Base-by-base conservation (phyloP, 1,284 basidiomycete species). In the Waitea zeae region DNA sequence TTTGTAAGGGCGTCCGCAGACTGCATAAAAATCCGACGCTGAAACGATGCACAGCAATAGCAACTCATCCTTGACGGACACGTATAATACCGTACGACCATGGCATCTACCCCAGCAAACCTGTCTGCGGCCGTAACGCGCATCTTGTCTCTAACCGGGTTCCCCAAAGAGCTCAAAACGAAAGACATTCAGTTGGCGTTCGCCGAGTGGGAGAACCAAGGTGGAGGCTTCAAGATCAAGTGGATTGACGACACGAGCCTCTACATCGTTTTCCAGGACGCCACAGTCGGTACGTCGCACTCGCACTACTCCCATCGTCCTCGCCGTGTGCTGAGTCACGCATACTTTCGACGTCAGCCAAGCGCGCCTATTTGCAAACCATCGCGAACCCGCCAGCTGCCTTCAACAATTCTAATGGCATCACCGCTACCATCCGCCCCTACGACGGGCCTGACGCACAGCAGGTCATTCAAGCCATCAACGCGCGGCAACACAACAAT, bases 171-270 rank as follows among this genome's bases (percentile, higher is more conserved):
- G 54, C 71, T 99, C 51, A 98, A 97, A 63, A 99, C 93, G 18
- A 81, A 88, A 51, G 93, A 99, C 56, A 82, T 99, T 35, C 89
- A 96, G 50, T 55, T 68, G 35, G 80, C 89, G 28, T 96, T 98
- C 54, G 66, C 75, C 35, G 86, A 90, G 30, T 97, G 83, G 71
- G 90, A 96, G 48, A 69, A 64, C 40, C 64, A 77, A 31, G 75
- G 67, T 39, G 90, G 90, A 26, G 93, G 92, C 13, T 96, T 95
- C 65, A 88, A 90, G 64, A 95, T 99, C 57, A 98, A 98, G 56
- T 99, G 93, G 93, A 73, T 79, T 46, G 89, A 99, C 56, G 93
- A 99, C 56, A 90, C 86, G 31, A 92, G 84, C 49, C 83, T 93
- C 30, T 63, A 95, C 49, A 81, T 97, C 49, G 90, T 99, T 42